Base-by-base conservation (phyloP, 208 protist genomes). In the Crithidia fasciculata region DNA sequence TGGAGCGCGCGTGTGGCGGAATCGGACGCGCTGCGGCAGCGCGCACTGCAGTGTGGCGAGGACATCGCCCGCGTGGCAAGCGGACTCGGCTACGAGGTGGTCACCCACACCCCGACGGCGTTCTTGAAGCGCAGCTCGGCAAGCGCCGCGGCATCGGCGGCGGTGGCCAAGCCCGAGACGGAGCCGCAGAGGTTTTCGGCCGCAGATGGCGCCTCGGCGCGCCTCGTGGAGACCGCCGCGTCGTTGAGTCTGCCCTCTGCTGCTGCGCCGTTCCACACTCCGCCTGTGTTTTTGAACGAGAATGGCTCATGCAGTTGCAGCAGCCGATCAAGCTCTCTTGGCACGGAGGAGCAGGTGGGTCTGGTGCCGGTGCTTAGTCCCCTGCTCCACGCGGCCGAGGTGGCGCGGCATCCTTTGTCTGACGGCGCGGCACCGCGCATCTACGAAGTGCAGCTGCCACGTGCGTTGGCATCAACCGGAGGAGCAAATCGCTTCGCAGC, bases 81-180 rank as follows among this genome's bases (percentile, higher is more conserved):
- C 52, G 80, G 67, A 5, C 74, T 88, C 15, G 83, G 83, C 54
- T 83, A 80, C 61, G 76, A 85, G 79, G 83, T 88, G 55, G 83
- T 87, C 15, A 43, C 73, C 3, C 80, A 74, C 37, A 67, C 74
- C 1, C 77, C 76, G 16, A 69, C 61, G 0, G 75, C 58, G 2
- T 69, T 73, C 44, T 18, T 69, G 19, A 79, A 58, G 53, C 52
- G 59, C 53, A 67, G 36, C 59, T 56, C 55, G 18, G 44, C 40
- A 37, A 54, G 10, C 6, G 28, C 40, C 15, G 15, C 54, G 28
- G 54, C 13, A 2, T 12, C 61, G 13, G 50, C n/a, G 37, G 55
- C 58, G 15, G 65, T 69, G 16, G 18, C 47, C 19, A 66, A 70
- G 12, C 56, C 64, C 5, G 66, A 70, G n/a, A 44, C 19, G 16